Evolutionary conservation across 495 filamentous ascomycete species (phyloP), one percentile per base, ranked within the genome.

Genomic region (Elasticomyces elasticus): DNA sequence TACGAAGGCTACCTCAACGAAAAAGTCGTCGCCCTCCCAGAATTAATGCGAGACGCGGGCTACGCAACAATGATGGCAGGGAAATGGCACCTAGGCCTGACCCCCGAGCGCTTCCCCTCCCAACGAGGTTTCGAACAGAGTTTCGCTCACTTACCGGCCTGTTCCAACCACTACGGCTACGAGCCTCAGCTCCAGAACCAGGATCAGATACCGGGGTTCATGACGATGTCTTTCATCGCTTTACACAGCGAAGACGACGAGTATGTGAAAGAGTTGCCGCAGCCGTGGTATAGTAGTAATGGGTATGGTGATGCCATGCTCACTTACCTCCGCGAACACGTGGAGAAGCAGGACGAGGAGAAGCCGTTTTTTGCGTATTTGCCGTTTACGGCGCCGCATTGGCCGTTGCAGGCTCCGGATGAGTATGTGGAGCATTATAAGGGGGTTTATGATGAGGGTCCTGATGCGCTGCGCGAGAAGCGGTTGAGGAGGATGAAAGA

Each of bases 1-100:
- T 81, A 84, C 61, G 81, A 83, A 64, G 80, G 80, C 1, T 84
- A 82, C 54, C 71, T 84, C 26, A 82, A 84, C 51, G 76, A 81
- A 42, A 66, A 71, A 5, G 80, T 84, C 22, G 81, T 74, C 0
- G 74, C 81, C 4, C 69, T 85, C 3, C 79, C 81, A 7, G 79
- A 85, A 62, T 44, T 84, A 13, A 71, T 85, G 2, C 71, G 70
- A 9, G 81, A 85, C 58, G 74, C 69, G 0, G 81, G 81, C 23
- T 85, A 85, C 56, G 71, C 74, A 53, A 84, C 81, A 12, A 43
- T 82, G 11, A 79, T 83, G 75, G 71, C 75, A 4, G 80, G 79
- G 0, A 83, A 84, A 63, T 83, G 65, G 65, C 76, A 79, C 63
- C 60, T 78, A 11, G 65, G 65, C 20, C 49, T 67, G 1, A 67